Evolutionary conservation across 805 yeast genomes (phyloP), one percentile per base, ranked within the genome.

Genomic region (Candida nanaspora): DNA sequence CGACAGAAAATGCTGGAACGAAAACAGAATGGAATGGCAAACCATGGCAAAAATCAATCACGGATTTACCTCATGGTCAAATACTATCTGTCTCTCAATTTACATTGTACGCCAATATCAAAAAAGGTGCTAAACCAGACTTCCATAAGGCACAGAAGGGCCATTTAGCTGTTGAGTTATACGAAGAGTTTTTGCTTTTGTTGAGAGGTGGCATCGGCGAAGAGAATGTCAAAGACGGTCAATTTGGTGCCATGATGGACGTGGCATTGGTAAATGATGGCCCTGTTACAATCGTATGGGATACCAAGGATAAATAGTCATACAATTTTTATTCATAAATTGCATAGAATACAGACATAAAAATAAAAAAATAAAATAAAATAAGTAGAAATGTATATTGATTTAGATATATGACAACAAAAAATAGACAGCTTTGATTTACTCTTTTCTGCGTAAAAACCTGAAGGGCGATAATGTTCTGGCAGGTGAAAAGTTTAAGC

Each of bases 181-280:
- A 80, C 44, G 69, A 78, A 9, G 53, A 58, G 36, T 82, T 86
- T 44, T 58, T 85, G 41, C 37, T 41, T 2, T 55, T 65, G 19
- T 61, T 86, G 43, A 61, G 68, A 44, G 53, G 49, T 1, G 74
- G 73, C n/a, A 45, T 86, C 42, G 85, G 85, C 0, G 72, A 68
- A 1, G 78, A 70, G 0, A 76, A 75, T 36, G 95, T 88, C 3
- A 72, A 81, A 47, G 96, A 89, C 52, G 98, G 98, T 2, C 69
- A 76, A 41, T 93, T 93, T 57, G 98, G 98, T 0, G 98, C 91
- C 10, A 86, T 91, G 96, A 93, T 93, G 98, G 95, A 86, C 47
- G 96, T 94, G 14, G 73, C 74, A 1, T 61, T 91, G 45, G 78
- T 82, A 13, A 93, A 93, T 54, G 97, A 91, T 52, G 98, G 98